Evolutionary conservation across 768 basidiomycete species (phyloP).

Genomic region (Termitomyces sp.): DNA sequence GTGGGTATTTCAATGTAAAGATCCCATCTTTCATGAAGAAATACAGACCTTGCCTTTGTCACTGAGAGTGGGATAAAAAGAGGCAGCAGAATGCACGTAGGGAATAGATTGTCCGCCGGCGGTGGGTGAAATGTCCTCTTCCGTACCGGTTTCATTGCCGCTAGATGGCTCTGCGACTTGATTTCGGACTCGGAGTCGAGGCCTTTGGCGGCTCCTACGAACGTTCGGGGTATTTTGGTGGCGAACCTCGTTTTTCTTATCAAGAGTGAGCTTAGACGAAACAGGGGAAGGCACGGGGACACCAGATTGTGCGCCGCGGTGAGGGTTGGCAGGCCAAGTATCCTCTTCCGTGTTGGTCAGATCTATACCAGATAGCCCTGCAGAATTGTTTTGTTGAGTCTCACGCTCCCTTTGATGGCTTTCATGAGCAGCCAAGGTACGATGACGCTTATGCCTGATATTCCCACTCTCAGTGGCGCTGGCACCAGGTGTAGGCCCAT

Average conservation of each 20-base stretch:
- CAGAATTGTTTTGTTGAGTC: too few species aligned
- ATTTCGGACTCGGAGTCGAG: too few species aligned
- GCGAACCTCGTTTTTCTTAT: not conserved
- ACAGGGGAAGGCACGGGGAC: not conserved
- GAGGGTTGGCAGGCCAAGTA: too few species aligned
- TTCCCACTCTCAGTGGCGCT: too few species aligned
- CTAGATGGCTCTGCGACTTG: not conserved
- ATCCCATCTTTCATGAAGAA: not conserved
- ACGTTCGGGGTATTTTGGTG: not conserved
- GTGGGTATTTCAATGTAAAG: not conserved
- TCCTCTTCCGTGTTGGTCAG: too few species aligned
- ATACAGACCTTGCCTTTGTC: not conserved
- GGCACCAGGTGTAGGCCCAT: too few species aligned
- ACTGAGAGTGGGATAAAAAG: not conserved
- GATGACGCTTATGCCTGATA: too few species aligned
- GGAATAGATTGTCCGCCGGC: too few species aligned
- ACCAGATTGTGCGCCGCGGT: not conserved
- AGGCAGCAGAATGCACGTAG: not conserved
- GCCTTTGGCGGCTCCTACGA: too few species aligned
- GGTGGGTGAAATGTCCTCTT: not conserved
- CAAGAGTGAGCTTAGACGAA: not conserved
- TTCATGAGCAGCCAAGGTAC: too few species aligned
- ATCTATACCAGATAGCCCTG: too few species aligned
- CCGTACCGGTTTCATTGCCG: not conserved
- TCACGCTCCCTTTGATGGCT: too few species aligned